Evolutionary conservation across 805 yeast genomes (phyloP).

Genomic region (Yarrowia sp.): DNA sequence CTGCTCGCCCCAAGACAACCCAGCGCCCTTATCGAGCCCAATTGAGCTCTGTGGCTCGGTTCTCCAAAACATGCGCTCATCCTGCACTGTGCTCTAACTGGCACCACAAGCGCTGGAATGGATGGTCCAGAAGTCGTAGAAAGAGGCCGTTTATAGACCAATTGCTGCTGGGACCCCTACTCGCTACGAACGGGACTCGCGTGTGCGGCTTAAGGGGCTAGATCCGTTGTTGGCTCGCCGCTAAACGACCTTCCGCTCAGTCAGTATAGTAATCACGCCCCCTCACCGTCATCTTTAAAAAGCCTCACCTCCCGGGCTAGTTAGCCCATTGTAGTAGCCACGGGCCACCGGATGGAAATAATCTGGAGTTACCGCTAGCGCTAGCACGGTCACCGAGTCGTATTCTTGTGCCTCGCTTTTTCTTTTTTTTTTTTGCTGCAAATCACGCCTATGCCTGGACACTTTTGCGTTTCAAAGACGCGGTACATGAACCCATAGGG

Average conservation of each 20-base stretch:
- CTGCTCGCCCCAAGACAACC: no score
- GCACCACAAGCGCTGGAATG: not conserved
- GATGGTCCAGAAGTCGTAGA: no score
- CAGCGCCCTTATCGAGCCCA: no score
- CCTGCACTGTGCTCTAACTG: not conserved
- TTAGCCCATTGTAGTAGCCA: no score
- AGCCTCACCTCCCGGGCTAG: no score
- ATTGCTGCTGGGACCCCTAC: no score
- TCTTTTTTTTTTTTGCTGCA: not conserved
- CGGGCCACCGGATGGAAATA: no score
- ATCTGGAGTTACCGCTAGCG: no score
- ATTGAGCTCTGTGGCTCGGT: no score
- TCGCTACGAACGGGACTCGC: not conserved
- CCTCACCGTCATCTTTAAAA: not conserved
- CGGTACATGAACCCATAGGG: not conserved
- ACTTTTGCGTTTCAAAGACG: not conserved
- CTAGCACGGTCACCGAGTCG: not conserved
- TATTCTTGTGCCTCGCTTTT: not conserved
- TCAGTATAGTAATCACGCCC: not conserved
- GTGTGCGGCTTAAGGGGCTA: constrained; percentile 2
- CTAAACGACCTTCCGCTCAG: no score
- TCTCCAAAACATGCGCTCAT: not conserved
- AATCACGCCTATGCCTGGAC: not conserved
- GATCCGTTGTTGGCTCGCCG: no score
- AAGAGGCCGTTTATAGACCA: no score